Evolutionary conservation across 257 asterid species (phyloP), one percentile per base, ranked within the genome.

Genomic region (Fraxinus excelsior): DNA sequence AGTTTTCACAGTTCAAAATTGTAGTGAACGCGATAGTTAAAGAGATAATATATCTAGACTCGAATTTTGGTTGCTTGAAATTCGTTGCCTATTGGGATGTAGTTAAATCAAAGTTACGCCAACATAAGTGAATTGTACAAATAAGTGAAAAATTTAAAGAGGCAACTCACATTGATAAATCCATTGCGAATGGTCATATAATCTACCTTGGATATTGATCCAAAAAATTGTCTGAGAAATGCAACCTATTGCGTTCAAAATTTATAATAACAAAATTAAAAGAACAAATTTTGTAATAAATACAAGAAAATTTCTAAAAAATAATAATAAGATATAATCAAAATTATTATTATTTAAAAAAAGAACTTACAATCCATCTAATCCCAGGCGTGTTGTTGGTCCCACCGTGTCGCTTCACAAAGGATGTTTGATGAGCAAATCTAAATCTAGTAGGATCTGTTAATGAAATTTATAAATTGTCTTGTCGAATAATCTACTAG

Each of bases 141-240:
- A 74, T 28, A 32, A 53, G 53, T 31, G 0, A 23, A 14, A 34
- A n/a, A 31, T 31, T 37, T 21, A 21, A 44, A 11, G 16, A 42
- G 29, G 23, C 67, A 26, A 81, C 90, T 79, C 86, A 90, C 97
- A 23, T 80, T 88, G 58, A 91, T 91, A 78, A 91, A 91, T 72
- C 97, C 97, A 77, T 90, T 78, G 32, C 95, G 89, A 65, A 91
- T 87, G 70, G 95, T 78, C 80, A 91, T 68, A 73, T 90, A 90
- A 82, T 91, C 97, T 74, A 88, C 93, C 78, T 83, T 91, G 16
- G 94, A 86, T 79, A 91, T 83, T 1, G 97, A 91, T 66, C 90
- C 91, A 29, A 82, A 82, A 81, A 90, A 87, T 79, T 91, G 97
- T 77, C 95, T 88, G 81, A 90, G 88, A 84, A 91, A 91, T 38